These are phyloP conservation scores for Chimonanthus praecox DNA, from an alignment of 164 flowering plant species.

Conservation along the genomic window DNA sequence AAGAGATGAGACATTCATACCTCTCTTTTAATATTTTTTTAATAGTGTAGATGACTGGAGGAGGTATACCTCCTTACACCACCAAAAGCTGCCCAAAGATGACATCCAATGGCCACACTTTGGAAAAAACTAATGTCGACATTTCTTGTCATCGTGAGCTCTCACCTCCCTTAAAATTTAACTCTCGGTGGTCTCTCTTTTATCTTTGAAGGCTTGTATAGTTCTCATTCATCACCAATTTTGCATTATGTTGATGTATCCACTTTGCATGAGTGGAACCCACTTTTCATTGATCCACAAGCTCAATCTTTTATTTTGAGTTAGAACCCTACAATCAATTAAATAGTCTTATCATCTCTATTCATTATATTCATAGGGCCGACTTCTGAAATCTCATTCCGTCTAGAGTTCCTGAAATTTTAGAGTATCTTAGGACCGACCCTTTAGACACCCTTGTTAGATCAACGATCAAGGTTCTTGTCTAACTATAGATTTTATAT, in stretches of 20 bases:
- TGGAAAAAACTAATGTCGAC: constrained; percentile 19
- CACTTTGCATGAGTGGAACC: neutral
- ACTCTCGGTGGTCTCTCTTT: neutral
- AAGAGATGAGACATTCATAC: neutral
- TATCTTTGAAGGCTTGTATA: neutral
- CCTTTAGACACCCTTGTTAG: neutral
- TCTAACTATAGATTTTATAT: neutral
- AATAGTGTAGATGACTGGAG: neutral
- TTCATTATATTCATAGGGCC: neutral
- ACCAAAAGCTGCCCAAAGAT: constrained; percentile 10
- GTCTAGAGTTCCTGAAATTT: too few species aligned
- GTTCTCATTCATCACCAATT: neutral
- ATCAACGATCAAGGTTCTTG: neutral
- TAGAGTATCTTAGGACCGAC: neutral
- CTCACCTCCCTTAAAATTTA: constrained; percentile 8
- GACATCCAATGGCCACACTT: constrained; percentile 20
- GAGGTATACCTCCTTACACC: neutral
- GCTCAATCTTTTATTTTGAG: too few species aligned
- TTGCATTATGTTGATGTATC: neutral
- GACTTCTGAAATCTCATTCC: too few species aligned
- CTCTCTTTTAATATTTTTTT: neutral
- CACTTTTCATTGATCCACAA: neutral
- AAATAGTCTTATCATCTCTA: neutral
- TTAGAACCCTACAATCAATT: neutral
- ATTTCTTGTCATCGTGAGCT: constrained; percentile 15